These are phyloP conservation scores for Aspergillus sp. DNA, from an alignment of 2,329 filamentous ascomycete genomes.

Conservation along the genomic window DNA sequence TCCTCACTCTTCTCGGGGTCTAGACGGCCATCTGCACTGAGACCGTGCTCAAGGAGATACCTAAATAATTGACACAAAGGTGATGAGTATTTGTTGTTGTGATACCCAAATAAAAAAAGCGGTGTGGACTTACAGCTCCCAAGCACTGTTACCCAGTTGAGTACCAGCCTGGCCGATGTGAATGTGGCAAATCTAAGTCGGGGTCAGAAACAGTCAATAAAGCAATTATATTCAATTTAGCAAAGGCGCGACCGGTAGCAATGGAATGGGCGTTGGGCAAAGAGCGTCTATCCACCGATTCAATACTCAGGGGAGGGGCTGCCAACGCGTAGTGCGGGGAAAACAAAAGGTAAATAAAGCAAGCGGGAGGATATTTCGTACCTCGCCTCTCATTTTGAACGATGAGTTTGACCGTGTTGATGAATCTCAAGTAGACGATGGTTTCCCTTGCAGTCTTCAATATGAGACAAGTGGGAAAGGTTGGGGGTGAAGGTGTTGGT, in stretches of 20 bases:
- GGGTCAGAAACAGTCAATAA: slow-evolving; percentile 12
- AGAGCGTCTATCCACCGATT: slow-evolving; percentile 1
- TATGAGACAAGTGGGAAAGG: not conserved
- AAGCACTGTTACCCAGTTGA: slow-evolving; percentile 67
- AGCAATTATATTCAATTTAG: not conserved
- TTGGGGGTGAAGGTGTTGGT: not conserved
- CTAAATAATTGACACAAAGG: slow-evolving; percentile 35
- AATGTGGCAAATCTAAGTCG: slow-evolving; percentile 60
- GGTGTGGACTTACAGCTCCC: slow-evolving; percentile 62
- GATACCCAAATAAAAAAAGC: slow-evolving; percentile 24
- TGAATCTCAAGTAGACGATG: not conserved
- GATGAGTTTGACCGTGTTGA: not conserved
- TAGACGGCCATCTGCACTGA: slow-evolving; percentile 59
- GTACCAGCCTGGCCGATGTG: slow-evolving; percentile 68
- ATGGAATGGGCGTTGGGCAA: not conserved
- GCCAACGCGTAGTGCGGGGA: slow-evolving; percentile 19
- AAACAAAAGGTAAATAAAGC: slow-evolving; percentile 20
- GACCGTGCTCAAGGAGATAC: slow-evolving; percentile 66
- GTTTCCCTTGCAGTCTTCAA: not conserved
- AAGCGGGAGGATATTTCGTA: slow-evolving; percentile 19
- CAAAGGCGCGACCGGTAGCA: not conserved
- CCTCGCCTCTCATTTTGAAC: slow-evolving; percentile 40
- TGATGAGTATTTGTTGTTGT: not conserved
- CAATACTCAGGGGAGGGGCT: slow-evolving; percentile 20
- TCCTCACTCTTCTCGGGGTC: slow-evolving; percentile 56